Evolutionary conservation across 2,329 filamentous ascomycete species (phyloP), one percentile per base, ranked within the genome.

Genomic region (Monosporascus sp.): DNA sequence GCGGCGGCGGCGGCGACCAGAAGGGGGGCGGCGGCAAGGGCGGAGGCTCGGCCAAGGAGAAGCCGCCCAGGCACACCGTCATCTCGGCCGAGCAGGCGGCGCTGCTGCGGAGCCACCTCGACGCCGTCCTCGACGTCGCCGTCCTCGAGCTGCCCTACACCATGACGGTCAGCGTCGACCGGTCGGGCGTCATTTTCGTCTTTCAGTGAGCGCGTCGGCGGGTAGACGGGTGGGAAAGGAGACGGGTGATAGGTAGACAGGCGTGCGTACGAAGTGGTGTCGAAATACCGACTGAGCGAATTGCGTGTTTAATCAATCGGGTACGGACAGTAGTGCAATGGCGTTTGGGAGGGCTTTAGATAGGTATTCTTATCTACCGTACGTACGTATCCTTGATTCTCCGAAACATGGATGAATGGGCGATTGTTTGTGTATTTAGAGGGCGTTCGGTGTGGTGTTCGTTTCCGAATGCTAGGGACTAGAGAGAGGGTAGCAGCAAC

Each of bases 161-260:
- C 5, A 97, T 97, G 90, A 88, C 92, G 37, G 79, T 97, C 49
- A 95, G 89, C 60, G 92, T 88, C 51, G 94, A 99, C 75, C 79
- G 93, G 62, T 89, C 87, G 40, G 94, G 94, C 0, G 86, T 93
- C 68, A 85, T 97, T 46, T 96, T 94, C 77, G 86, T 97, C 51
- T 96, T 86, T 48, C 66, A 68, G 57, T 68, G 14, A 46, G 7
- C 20, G 22, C 3, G 41, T 15, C n/a, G 9, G 41, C n/a, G 41
- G 22, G 20, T 44, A 17, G 38, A 5, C 17, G 38, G 37, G 38
- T 7, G 5, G 38, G 38, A 6, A 3, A 18, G 38, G 2, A 31
- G 28, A 31, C 28, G 28, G 31, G 9, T 3, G 31, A 14, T 2
- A 5, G 9, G 31, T 35, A 14, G 31, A 35, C 31, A 5, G 31